Conservation (phyloP, 495 filamentous ascomycete species). For the Lasiosphaeria ovina region DNA sequence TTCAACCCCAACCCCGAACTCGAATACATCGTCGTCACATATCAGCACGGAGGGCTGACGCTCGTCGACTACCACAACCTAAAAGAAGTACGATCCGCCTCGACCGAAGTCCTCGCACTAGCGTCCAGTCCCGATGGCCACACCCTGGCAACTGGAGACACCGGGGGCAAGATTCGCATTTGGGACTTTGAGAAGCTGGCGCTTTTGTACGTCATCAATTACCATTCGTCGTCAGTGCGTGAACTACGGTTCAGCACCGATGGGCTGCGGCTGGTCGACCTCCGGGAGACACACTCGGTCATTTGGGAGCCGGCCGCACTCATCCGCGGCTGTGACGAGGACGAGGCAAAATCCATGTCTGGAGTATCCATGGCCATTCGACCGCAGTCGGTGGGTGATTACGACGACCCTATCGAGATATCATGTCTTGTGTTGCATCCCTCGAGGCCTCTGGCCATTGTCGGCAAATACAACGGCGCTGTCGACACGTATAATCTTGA, state of each 20-base stretch:
- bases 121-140: not conserved
- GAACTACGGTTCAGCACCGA: not conserved
- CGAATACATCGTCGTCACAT: not conserved
- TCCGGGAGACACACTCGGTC: not conserved
- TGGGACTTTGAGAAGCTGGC: not conserved
- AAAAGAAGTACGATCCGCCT: not conserved
- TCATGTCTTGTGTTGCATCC: not conserved
- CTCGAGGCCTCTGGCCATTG: not conserved
- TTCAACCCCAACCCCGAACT: not conserved
- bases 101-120: not conserved
- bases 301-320: not conserved
- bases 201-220: not conserved
- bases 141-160: not conserved
- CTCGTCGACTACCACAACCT: not conserved
- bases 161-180: not conserved
- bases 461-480: not conserved
- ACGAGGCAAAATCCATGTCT: not conserved
- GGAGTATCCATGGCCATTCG: not conserved
- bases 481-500: not conserved
- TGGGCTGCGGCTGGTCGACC: not conserved
- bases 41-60: not conserved
- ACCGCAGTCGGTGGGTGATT: not conserved
- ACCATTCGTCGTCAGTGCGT: not conserved
- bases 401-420: not conserved
- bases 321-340: not conserved